These are phyloP conservation scores for Phylloporus rhodoxanthus DNA, from an alignment of 768 basidiomycete genomes.

Conservation along the genomic window DNA sequence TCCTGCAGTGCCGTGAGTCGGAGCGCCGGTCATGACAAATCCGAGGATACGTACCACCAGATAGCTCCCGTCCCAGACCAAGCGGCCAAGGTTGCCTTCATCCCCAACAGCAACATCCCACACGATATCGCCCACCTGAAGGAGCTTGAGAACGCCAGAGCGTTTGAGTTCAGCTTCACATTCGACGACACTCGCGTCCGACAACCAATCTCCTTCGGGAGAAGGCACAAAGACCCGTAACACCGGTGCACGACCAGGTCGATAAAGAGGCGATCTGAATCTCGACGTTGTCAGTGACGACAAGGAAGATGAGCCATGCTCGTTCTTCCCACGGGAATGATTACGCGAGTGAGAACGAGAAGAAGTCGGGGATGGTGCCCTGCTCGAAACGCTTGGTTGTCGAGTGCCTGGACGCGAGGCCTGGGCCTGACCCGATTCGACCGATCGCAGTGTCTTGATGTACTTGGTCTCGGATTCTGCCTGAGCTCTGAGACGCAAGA, in stretches of 20 bases:
- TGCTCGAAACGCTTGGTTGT: constrained; percentile 47
- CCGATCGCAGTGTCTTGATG: constrained; percentile 11
- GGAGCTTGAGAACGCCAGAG: constrained; percentile 41
- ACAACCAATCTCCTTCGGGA: constrained; percentile 82
- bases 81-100: constrained; percentile 76
- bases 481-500: constrained; percentile 71
- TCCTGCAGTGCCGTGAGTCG: constrained; percentile 45
- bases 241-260: constrained; percentile 65
- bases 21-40: background rate
- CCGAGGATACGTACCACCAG: constrained; percentile 55
- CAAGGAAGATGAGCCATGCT: constrained; percentile 19
- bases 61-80: constrained; percentile 88
- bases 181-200: constrained; percentile 72
- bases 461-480: constrained; percentile 54
- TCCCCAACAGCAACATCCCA: constrained; percentile 86
- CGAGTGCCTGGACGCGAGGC: constrained; percentile 16
- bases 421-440: constrained; percentile 21
- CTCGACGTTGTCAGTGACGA: constrained; percentile 8
- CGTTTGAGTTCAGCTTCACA: constrained; percentile 76
- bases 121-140: constrained; percentile 75
- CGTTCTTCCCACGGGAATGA: constrained; percentile 36
- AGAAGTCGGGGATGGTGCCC: constrained; percentile 59
- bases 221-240: constrained; percentile 81
- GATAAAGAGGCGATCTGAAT: constrained; percentile 70
- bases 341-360: constrained; percentile 32